Evolutionary conservation across 352 stramenopile genomes (phyloP).

Genomic region (Peronospora tabacina): DNA sequence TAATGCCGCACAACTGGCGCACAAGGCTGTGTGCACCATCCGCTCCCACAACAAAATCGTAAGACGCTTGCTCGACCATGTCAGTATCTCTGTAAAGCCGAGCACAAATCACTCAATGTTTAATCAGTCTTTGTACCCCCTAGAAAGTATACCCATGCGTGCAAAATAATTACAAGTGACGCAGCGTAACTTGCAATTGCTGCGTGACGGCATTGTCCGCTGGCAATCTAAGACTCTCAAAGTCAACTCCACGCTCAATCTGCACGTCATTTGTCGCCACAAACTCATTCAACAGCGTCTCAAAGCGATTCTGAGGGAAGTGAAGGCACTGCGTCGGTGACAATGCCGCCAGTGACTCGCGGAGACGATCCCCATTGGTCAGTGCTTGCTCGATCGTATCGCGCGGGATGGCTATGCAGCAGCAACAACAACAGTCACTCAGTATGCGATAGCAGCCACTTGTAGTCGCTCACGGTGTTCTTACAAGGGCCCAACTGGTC

Average conservation of each 20-base stretch:
- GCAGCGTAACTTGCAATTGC: conserved; percentile 30
- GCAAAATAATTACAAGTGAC: conserved; percentile 45
- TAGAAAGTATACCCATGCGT: not conserved
- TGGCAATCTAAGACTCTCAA: conserved; percentile 33
- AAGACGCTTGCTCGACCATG: conserved; percentile 33
- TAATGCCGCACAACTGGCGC: conserved; percentile 57
- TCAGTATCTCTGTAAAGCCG: conserved; percentile 30
- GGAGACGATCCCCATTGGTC: conserved; percentile 27
- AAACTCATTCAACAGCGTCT: conserved; percentile 53
- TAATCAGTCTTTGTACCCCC: conserved; percentile 1
- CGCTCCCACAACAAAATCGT: conserved; percentile 84
- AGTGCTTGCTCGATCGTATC: conserved; percentile 11
- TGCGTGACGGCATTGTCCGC: conserved; percentile 1
- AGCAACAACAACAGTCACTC: conserved; percentile 1
- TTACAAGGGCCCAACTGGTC: conserved; percentile 72
- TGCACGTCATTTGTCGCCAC: conserved; percentile 34
- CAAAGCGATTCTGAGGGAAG: conserved; percentile 81
- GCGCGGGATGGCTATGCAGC: conserved; percentile 39
- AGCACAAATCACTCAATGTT: not conserved
- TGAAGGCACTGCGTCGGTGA: conserved; percentile 80
- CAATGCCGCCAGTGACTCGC: conserved; percentile 32
- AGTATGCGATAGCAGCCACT: conserved; percentile 3
- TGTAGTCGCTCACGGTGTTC: conserved; percentile 1
- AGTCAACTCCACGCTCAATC: conserved; percentile 56
- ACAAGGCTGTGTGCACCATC: conserved; percentile 88